A percentile compares a stretch with the other conserved stretches of the same genome.
phyloP scores from a whole-genome alignment of 148 eudicot species.

The Fagopyrum esculentum region DNA sequence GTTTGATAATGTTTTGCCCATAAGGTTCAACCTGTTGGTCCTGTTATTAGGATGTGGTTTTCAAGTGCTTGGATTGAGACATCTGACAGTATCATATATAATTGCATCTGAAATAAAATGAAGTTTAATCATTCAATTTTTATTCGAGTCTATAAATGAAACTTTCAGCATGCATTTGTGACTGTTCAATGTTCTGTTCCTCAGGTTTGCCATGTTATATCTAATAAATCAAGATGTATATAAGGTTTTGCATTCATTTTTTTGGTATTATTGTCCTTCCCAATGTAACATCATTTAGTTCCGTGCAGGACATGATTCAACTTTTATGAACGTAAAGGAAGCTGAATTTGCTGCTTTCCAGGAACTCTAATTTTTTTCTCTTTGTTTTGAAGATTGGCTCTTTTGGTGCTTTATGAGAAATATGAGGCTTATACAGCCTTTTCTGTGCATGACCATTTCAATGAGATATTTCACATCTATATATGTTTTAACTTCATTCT shows the following conservation, averaged over 20 bases:
- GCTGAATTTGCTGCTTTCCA: conserved; percentile 35
- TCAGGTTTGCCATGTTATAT: conserved; percentile 42
- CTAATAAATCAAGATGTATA: conserved; percentile 7
- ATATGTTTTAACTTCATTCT: not conserved
- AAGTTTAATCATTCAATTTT: not conserved
- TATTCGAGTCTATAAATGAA: not conserved
- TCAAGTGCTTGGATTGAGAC: not conserved
- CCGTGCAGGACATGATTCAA: conserved; percentile 52
- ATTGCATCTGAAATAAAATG: not conserved
- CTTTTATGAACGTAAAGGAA: conserved; percentile 34
- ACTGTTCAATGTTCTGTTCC: conserved; percentile 22
- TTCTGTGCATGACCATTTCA: not conserved
- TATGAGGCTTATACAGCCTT: not conserved
- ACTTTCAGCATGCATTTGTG: conserved; percentile 5
- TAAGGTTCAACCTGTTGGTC: not conserved
- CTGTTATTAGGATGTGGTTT: not conserved
- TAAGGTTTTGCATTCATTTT: conserved; percentile 11
- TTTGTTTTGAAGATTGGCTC: not conserved
- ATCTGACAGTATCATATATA: not conserved
- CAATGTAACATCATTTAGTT: conserved; percentile 43
- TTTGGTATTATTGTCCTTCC: conserved; percentile 17
- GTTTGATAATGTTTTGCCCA: not conserved
- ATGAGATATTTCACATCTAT: not conserved
- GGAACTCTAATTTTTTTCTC: not conserved
- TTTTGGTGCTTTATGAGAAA: not conserved